A percentile compares a stretch with the other conserved stretches of the same genome.
Evolutionary conservation across 164 flowering plant species (phyloP).

Genomic region (Stephania japonica): DNA sequence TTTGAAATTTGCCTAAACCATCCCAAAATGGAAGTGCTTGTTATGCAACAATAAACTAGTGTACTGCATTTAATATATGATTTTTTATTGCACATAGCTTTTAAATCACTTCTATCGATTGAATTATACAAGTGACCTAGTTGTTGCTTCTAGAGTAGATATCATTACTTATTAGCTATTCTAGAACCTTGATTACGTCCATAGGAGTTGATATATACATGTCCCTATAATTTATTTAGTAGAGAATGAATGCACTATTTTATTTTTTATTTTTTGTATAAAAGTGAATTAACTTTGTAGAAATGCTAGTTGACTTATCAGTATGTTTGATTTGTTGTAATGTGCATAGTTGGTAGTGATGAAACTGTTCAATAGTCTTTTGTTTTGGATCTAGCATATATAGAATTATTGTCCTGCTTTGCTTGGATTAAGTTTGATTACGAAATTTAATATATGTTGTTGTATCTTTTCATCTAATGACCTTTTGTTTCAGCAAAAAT

Average conservation of each 20-base stretch:
- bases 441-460: background rate
- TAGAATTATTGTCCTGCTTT: background rate
- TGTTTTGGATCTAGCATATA: background rate
- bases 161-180: background rate
- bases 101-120: background rate
- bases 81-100: background rate
- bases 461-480: background rate
- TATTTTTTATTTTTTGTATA: too few species aligned
- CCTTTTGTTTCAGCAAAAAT: constrained; percentile 42
- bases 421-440: background rate
- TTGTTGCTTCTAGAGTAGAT: too few species aligned
- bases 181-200: background rate
- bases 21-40: background rate
- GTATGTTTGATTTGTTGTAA: background rate
- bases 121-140: too few species aligned
- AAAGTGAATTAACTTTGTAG: too few species aligned
- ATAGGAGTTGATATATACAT: background rate
- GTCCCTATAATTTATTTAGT: background rate
- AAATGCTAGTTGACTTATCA: background rate
- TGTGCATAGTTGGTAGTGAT: background rate
- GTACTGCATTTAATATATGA: background rate
- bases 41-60: background rate
- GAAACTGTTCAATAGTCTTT: background rate
- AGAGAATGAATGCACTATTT: background rate
- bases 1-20: background rate